Evolutionary conservation across 441 rosid genomes (phyloP), one percentile per base, ranked within the genome.

Genomic region (Gossypium davidsonii): DNA sequence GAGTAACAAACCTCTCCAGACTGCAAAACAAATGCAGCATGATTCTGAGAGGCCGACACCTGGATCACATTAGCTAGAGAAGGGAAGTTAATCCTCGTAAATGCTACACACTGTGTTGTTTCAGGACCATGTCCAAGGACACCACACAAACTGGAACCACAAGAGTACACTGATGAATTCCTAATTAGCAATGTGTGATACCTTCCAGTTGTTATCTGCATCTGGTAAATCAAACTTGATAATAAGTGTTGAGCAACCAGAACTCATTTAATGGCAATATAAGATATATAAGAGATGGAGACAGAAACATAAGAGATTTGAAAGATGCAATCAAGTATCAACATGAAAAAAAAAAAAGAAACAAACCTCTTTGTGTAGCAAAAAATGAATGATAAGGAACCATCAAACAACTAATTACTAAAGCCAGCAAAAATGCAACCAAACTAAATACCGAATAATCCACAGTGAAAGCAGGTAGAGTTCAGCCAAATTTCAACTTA

Each of bases 101-200:
- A 92, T 63, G 90, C 86, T 20, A 88, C 94, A 61, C 93, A 88
- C 77, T 94, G 94, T 74, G 97, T 92, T 77, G 90, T 94, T 83
- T 91, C 98, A 57, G 97, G 86, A 17, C 96, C 96, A 77, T 94
- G 98, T 74, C 97, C 97, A 75, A 94, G 98, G 75, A 87, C 96
- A 72, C 98, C 97, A 51, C 85, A 82, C 83, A 89, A 82, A 83
- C 91, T 87, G 59, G 93, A 88, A 71, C 97, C 98, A 79, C 97
- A 90, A 79, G 98, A 92, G 79, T 92, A 92, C 67, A 91, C 87
- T 69, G 89, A 87, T 68, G 98, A 92, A 84, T 91, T 82, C 76
- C 85, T 87, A 85, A 92, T 88, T 70, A 94, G 84, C 84, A 94
- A 79, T 23, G 97, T 94, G 83, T 91, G 98, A 83, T 91, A 88